Base-by-base conservation (phyloP, 2,329 filamentous ascomycete species). In the Xylaria sp. region DNA sequence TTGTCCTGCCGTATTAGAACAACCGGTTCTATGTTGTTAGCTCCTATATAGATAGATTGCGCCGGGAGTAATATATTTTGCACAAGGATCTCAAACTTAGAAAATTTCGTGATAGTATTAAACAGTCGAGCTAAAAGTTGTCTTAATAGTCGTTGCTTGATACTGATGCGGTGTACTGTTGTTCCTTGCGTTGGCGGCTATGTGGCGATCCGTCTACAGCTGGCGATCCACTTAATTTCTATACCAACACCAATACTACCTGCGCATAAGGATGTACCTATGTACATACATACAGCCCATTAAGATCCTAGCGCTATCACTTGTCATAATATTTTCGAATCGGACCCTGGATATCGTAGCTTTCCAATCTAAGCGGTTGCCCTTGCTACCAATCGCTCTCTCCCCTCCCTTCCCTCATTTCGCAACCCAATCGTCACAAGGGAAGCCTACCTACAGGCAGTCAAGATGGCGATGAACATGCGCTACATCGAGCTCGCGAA, bases 401-500 rank as follows among this genome's bases (percentile, higher is more conserved):
- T 29, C 29, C 51, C 18, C 35, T 29, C 29, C 51, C 18, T 27
- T 37, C 18, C 29, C n/a, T 16, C n/a, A 51, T 8, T 44, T 51
- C 21, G 35, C 35, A n/a, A n/a, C 5, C 18, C 40, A 40, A 37
- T 54, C 12, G 29, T 21, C 8, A 25, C 58, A 54, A 42, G 37
- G n/a, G 40, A 48, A 21, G 27, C 16, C 54, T n/a, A n/a, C n/a
- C 37, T 12, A 32, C 44, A 60, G 48, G 35, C 48, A 44, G 42
- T 16, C 51, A 68, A 60, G 23, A 74, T 74, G 71, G 72, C 74
- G 61, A 40, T 63, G 29, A 75, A 77, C 60, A 73, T 70, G 69
- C 69, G 70, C 72, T 82, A 84, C 72, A 79, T 89, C 72, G 82
- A 85, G 75, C 85, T 93, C 67, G 92, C 92, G 69, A 88, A 90